phyloP scores from a whole-genome alignment of 495 filamentous ascomycete genomes.

The Talaromyces trachyspermus region DNA sequence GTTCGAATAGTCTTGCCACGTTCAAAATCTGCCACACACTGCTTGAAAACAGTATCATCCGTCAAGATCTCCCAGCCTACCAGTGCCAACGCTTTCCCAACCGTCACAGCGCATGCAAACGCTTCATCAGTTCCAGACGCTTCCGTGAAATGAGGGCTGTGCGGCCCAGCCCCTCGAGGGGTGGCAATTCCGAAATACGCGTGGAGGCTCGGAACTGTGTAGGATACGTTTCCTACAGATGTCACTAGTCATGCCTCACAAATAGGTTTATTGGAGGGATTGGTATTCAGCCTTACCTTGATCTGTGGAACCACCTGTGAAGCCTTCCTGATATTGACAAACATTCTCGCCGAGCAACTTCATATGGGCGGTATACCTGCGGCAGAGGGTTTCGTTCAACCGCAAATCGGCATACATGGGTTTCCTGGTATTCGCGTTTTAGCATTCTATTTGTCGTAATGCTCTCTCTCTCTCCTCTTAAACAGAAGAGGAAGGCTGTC shows the following conservation, averaged over 20 bases:
- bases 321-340: no score
- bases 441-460: background rate
- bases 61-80: conserved; percentile 48
- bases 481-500: no score
- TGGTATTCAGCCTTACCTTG: conserved; percentile 40
- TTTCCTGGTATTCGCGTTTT: conserved; percentile 17
- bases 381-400: conserved; percentile 50
- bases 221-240: conserved; percentile 54
- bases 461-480: no score
- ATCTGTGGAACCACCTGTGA: conserved; percentile 42
- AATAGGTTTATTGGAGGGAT: no score
- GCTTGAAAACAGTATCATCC: conserved; percentile 34
- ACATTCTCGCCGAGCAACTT: conserved; percentile 39
- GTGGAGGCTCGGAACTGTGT: conserved; percentile 55
- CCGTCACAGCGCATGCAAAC: conserved; percentile 43
- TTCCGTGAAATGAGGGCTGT: conserved; percentile 53
- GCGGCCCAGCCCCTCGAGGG: conserved; percentile 40
- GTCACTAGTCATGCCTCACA: background rate
- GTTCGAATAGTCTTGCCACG: no score
- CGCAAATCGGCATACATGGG: conserved; percentile 53
- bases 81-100: conserved; percentile 49
- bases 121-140: conserved; percentile 48
- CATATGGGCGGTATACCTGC: conserved; percentile 43
- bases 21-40: no score
- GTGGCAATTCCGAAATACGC: conserved; percentile 49